Conservation (phyloP, 352 stramenopile species). For the Phytophthora tentaculata region DNA sequence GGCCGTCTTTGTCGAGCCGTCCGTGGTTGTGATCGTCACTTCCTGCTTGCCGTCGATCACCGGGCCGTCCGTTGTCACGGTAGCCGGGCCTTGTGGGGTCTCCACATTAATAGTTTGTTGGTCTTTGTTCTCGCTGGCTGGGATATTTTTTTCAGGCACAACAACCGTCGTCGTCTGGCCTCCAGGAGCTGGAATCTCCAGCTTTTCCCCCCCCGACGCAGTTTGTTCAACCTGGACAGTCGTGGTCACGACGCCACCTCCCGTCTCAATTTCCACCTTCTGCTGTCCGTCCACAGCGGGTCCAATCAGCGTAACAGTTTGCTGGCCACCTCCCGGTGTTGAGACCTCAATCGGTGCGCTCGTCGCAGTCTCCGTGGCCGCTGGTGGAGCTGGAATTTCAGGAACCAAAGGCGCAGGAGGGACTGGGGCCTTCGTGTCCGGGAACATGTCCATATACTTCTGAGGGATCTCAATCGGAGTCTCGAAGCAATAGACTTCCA, state of each 20-base stretch:
- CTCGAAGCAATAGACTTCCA: slow-evolving; percentile 48
- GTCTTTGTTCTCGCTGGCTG: background rate
- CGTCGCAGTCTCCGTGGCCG: background rate
- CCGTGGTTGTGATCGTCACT: slow-evolving; percentile 17
- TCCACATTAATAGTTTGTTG: background rate
- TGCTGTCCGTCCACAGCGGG: slow-evolving; percentile 3
- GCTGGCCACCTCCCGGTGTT: slow-evolving; percentile 2
- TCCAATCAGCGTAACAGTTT: slow-evolving; percentile 10
- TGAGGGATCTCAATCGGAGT: slow-evolving; percentile 39
- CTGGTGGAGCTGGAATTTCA: background rate
- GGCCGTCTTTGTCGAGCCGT: slow-evolving; percentile 7
- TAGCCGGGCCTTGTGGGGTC: background rate
- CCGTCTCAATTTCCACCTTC: slow-evolving; percentile 11
- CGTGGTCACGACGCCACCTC: slow-evolving; percentile 3
- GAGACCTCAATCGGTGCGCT: slow-evolving; percentile 14
- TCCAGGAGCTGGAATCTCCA: slow-evolving; percentile 11
- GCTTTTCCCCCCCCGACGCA: slow-evolving; percentile 4
- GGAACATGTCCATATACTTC: slow-evolving; percentile 42
- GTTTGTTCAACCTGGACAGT: slow-evolving; percentile 8
- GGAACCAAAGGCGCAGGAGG: slow-evolving; percentile 5
- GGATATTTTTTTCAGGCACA: slow-evolving; percentile 2
- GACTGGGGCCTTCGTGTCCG: slow-evolving; percentile 10
- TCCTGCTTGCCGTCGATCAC: slow-evolving; percentile 15
- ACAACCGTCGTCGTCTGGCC: slow-evolving; percentile 19
- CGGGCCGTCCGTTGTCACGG: background rate